These are phyloP conservation scores for Kentomonas sorsogonicus DNA, from an alignment of 208 protist genomes.

Conservation along the genomic window DNA sequence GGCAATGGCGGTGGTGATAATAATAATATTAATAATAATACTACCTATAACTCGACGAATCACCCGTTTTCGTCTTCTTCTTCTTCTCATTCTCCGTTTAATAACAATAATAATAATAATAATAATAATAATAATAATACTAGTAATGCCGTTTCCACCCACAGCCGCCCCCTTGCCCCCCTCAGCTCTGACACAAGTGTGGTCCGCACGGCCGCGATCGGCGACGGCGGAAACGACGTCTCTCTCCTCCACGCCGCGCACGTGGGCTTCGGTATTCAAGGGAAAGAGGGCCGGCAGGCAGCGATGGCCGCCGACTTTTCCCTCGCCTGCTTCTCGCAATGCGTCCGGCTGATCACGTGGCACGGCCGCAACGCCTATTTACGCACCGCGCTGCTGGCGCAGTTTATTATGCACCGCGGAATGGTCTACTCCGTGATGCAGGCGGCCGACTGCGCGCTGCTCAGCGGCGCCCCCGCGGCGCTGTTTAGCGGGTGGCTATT, in stretches of 20 bases:
- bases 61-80: too few species aligned
- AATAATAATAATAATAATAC: too few species aligned
- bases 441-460: slow-evolving; percentile 96
- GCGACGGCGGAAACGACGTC: slow-evolving; percentile 94
- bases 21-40: too few species aligned
- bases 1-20: too few species aligned
- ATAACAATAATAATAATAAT: too few species aligned
- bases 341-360: slow-evolving; percentile 88
- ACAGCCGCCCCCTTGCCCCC: too few species aligned
- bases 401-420: slow-evolving; percentile 98
- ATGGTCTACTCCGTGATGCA: slow-evolving; percentile 98
- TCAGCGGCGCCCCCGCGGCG: slow-evolving; percentile 95
- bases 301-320: slow-evolving; percentile 87
- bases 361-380: slow-evolving; percentile 92
- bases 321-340: slow-evolving; percentile 87
- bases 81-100: too few species aligned
- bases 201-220: slow-evolving; percentile 85
- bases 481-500: slow-evolving; percentile 96
- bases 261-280: slow-evolving; percentile 87
- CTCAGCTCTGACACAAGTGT: too few species aligned
- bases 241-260: slow-evolving; percentile 92
- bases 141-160: too few species aligned
- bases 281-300: slow-evolving; percentile 88
- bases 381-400: slow-evolving; percentile 88
- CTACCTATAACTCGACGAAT: too few species aligned